A percentile compares a stretch with the other conserved stretches of the same genome.
phyloP scores from a whole-genome alignment of 345 rosid genomes.

The Eucalyptus pauciflora region DNA sequence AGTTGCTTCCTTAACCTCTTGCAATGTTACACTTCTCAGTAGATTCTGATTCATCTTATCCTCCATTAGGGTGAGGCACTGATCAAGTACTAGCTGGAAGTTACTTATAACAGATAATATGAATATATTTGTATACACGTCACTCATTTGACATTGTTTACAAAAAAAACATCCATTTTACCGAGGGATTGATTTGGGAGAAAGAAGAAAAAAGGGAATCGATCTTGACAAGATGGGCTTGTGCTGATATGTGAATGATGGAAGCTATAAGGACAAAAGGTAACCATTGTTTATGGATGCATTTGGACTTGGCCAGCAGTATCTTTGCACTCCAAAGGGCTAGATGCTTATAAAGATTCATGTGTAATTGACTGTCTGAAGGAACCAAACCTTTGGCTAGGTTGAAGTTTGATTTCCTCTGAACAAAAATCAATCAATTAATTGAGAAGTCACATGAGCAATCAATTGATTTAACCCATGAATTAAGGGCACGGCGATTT shows the following conservation, averaged over 20 bases:
- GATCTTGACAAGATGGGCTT: neutral
- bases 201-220: neutral
- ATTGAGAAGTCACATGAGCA: neutral
- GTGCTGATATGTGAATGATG: neutral
- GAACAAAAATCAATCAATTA: neutral
- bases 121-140: neutral
- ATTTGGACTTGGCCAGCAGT: neutral
- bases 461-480: neutral
- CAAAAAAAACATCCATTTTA: neutral
- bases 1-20: neutral
- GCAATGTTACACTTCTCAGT: neutral
- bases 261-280: neutral
- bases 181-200: neutral
- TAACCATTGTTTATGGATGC: neutral
- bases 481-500: neutral
- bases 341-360: neutral
- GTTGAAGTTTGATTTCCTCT: neutral
- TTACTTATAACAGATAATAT: neutral
- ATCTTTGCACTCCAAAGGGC: neutral
- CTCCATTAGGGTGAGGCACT: neutral
- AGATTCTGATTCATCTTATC: rapidly evolving
- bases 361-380: neutral
- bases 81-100: neutral
- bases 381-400: neutral
- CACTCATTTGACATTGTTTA: neutral